Percentiles rank a stretch among this genome's conserved stretches.
phyloP scores from a whole-genome alignment of 2,329 filamentous ascomycete species.

The Ascochyta viciae-villosae region DNA sequence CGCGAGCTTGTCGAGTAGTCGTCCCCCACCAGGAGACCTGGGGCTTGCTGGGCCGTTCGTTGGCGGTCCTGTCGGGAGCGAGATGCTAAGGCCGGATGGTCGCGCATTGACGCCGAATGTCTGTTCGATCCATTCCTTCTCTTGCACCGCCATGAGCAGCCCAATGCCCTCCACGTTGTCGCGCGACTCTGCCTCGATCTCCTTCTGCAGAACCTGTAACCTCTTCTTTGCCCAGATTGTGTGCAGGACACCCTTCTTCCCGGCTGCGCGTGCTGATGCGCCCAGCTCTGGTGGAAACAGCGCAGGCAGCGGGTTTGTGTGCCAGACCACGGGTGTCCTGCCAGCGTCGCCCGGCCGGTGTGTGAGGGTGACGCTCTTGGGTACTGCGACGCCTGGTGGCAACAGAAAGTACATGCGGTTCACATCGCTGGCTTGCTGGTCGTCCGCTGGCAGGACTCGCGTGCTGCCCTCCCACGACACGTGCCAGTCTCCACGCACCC shows the following conservation, averaged over 20 bases:
- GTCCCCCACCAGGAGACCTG: constrained; percentile 67
- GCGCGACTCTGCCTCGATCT: constrained; percentile 77
- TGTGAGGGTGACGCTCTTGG: constrained; percentile 72
- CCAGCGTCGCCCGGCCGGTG: constrained; percentile 56
- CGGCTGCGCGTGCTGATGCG: constrained; percentile 68
- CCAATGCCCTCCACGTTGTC: constrained; percentile 82
- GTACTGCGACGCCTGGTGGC: constrained; percentile 73
- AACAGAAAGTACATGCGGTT: constrained; percentile 82
- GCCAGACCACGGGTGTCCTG: constrained; percentile 57
- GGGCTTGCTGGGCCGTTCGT: constrained; percentile 67
- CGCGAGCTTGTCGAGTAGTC: constrained; percentile 79
- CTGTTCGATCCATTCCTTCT: constrained; percentile 83
- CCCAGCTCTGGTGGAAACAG: constrained; percentile 83
- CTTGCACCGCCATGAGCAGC: constrained; percentile 81
- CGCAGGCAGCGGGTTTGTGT: constrained; percentile 81
- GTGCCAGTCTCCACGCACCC: constrained; percentile 68
- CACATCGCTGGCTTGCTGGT: constrained; percentile 58
- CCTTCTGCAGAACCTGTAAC: constrained; percentile 74
- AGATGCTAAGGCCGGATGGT: constrained; percentile 50
- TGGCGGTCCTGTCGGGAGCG: constrained; percentile 47
- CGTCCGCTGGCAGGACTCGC: constrained; percentile 71
- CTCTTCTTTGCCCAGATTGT: constrained; percentile 90
- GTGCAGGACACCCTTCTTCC: constrained; percentile 82
- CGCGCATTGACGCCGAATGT: constrained; percentile 72
- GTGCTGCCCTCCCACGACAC: constrained; percentile 85